A percentile compares a stretch with the other conserved stretches of the same genome.
phyloP scores from a whole-genome alignment of 2,329 filamentous ascomycete species.

The Verticillium zaregamsianum region DNA sequence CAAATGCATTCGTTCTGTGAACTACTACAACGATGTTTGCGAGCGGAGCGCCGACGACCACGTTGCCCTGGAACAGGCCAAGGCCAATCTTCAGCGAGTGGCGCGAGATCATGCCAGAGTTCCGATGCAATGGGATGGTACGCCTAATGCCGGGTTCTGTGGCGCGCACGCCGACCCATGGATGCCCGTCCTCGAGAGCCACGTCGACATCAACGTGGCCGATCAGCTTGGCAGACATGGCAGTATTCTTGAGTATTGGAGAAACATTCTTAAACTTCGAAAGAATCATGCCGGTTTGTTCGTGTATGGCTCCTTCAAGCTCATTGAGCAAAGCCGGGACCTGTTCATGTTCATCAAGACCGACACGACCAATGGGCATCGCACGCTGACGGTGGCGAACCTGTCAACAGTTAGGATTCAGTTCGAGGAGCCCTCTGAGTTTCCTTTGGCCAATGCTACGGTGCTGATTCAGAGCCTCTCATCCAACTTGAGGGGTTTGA shows the following conservation, averaged over 20 bases:
- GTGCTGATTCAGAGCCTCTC: neutral
- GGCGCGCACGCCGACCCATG: constrained; percentile 27
- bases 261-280: neutral
- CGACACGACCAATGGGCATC: neutral
- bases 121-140: constrained; percentile 59
- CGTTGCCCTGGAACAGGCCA: constrained; percentile 29
- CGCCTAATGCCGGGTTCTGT: constrained; percentile 28
- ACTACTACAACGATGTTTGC: constrained; percentile 44
- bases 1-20: constrained; percentile 46
- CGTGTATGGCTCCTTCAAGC: neutral
- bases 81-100: constrained; percentile 26
- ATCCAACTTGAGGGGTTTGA: neutral
- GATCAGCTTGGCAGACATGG: constrained; percentile 39
- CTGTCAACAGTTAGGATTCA: neutral
- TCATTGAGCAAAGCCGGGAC: neutral
- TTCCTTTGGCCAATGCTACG: neutral
- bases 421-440: neutral
- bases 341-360: neutral
- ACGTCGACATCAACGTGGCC: constrained; percentile 56
- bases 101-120: constrained; percentile 61
- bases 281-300: neutral
- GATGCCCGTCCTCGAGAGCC: constrained; percentile 53
- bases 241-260: constrained; percentile 15
- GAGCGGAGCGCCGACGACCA: constrained; percentile 32
- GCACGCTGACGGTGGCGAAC: neutral